These are phyloP conservation scores for Moesziomyces parantarcticus DNA, from an alignment of 1,284 basidiomycete genomes.

Conservation along the genomic window DNA sequence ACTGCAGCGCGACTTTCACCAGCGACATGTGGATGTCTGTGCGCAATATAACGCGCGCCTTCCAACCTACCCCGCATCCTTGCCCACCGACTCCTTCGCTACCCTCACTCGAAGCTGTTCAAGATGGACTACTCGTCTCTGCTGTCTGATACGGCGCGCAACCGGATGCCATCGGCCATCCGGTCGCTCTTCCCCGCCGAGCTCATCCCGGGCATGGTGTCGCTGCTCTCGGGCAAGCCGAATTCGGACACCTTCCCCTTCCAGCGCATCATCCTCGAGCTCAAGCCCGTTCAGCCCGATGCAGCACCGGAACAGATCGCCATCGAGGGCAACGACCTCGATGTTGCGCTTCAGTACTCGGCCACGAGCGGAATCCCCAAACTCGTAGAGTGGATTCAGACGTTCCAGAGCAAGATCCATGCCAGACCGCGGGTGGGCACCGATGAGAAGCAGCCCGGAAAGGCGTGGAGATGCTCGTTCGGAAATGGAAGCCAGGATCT, in stretches of 20 bases:
- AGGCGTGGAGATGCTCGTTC: constrained; percentile 72
- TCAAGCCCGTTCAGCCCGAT: constrained; percentile 67
- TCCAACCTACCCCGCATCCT: background rate
- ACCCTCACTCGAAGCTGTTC: background rate
- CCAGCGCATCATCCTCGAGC: constrained; percentile 74
- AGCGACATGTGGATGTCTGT: no score
- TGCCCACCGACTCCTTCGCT: background rate
- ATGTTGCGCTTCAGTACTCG: constrained; percentile 70
- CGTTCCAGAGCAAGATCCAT: constrained; percentile 74
- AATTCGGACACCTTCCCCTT: constrained; percentile 90
- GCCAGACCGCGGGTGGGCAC: constrained; percentile 58
- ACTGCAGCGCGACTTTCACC: no score
- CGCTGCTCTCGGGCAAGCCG: constrained; percentile 78
- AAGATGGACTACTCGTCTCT: constrained; percentile 25
- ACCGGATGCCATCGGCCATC: constrained; percentile 67
- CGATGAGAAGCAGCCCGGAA: constrained; percentile 68
- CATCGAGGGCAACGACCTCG: constrained; percentile 65
- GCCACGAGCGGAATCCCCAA: constrained; percentile 79
- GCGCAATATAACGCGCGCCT: background rate
- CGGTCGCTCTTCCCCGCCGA: constrained; percentile 81
- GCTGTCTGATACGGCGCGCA: constrained; percentile 33
- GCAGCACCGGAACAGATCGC: background rate
- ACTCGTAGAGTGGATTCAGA: constrained; percentile 75
- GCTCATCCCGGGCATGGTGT: constrained; percentile 80
- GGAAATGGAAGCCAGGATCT: constrained; percentile 89